Base-by-base conservation (phyloP, 225 moss, liverwort and hornwort genomes). In the Climacium dendroides region DNA sequence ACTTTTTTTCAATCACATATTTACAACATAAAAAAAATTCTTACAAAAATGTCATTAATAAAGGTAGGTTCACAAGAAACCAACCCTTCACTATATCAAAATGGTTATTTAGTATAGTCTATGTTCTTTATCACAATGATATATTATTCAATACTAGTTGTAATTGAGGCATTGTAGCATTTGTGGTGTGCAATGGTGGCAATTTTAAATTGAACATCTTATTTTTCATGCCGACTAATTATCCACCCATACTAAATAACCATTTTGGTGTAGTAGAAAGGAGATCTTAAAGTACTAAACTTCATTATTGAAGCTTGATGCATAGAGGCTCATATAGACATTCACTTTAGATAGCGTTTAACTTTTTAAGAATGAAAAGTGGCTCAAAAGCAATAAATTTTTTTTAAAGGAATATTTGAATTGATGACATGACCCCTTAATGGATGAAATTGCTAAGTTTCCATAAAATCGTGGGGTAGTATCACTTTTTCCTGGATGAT, bases 1-100 rank as follows among this genome's bases (percentile, higher is more conserved):
- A 39, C 2, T 9, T 9, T 25, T 19, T 35, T 71, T 2, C 9
- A 43, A 43, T 39, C 4, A 9, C 15, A 15, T 26, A 3, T 5
- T 43, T 43, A 13, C 15, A 16, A 28, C 1, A 71, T 24, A 3
- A 4, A 3, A 43, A 69, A 26, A 15, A 26, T 5, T 71, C 16
- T 72, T 45, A 8, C 3, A 28, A 16, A 1, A 72, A 72, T 29
- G 45, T 45, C 16, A 71, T 71, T 10, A 16, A 43, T 14, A 28
- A 10, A 28, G 28, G 10, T 43, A 1, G 17, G 2, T 72, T 1
- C 3, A 17, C 1, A 45, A 28, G 5, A 45, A 69, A 43, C 6
- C 3, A 10, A 0, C 0, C 29, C 29, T 72, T 72, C 2, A 72
- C 17, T 72, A 9, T 0, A 8, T 1, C 0, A 6, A 70, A 41